Conservation (phyloP, 306 rosid genomes). For the Inga laurina region DNA sequence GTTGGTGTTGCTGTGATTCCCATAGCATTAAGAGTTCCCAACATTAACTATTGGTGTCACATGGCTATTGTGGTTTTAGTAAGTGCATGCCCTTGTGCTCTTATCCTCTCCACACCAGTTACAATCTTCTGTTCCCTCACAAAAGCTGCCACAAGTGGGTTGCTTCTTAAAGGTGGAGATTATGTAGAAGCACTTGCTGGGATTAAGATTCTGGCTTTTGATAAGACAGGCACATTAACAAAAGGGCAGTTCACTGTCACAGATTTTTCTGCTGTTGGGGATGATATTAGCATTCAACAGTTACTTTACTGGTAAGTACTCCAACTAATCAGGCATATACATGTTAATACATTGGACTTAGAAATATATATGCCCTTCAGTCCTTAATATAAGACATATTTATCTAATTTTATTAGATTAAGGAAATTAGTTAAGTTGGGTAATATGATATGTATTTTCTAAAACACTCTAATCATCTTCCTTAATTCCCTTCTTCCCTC, state of each 20-base stretch:
- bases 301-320: conserved; percentile 68
- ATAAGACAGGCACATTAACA: conserved; percentile 91
- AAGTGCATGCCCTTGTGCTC: conserved; percentile 96
- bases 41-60: conserved; percentile 66
- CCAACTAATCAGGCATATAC: background rate
- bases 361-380: background rate
- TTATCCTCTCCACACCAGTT: conserved; percentile 88
- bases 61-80: conserved; percentile 81
- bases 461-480: too few relatives aligned
- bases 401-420: too few relatives aligned
- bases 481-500: too few relatives aligned
- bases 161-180: conserved; percentile 89
- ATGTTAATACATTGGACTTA: background rate
- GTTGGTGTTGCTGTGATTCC: conserved; percentile 64
- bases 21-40: conserved; percentile 48
- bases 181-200: conserved; percentile 72
- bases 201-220: conserved; percentile 71
- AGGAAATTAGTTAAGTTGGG: too few relatives aligned
- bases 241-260: conserved; percentile 77
- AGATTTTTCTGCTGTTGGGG: conserved; percentile 46
- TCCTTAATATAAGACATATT: too few relatives aligned
- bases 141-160: conserved; percentile 77
- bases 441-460: too few relatives aligned
- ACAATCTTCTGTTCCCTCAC: conserved; percentile 87
- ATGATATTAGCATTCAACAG: conserved; percentile 52